Evolutionary conservation across 1,284 basidiomycete species (phyloP), one percentile per base, ranked within the genome.

Genomic region (Apiotrichum mycotoxinovorans): DNA sequence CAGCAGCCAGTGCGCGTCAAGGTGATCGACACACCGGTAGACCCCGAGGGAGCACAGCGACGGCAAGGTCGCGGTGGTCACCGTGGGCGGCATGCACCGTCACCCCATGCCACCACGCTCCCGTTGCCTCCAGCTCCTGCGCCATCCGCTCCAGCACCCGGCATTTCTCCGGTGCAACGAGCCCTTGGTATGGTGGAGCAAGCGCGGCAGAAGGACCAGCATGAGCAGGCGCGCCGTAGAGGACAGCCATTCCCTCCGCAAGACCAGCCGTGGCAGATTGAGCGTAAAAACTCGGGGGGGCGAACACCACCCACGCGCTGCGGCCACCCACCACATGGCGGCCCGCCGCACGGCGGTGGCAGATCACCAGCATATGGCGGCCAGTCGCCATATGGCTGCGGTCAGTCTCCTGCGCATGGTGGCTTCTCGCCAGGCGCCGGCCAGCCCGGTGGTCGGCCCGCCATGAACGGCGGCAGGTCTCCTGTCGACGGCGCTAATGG

Each of bases 1-100:
- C 50, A 54, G 18, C 66, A 68, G 43, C 64, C 66, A 3, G 62
- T 53, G 25, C 47, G 56, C 2, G 60, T 68, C 34, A 41, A 63
- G 33, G 48, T 49, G 2, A 37, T 66, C 18, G 54, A 62, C 45
- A 48, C 34, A 2, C 27, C 30, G 8, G 40, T 60, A 4, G 63
- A 67, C 41, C 63, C 62, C 0, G 48, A 20, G 44, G 51, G 51
- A 14, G 27, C 40, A 10, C 3, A 22, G 10, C n/a, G n/a, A n/a
- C 40, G n/a, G n/a, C n/a, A n/a, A n/a, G n/a, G n/a, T n/a, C 37
- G 12, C 23, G 18, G n/a, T 30, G 15, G 11, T 17, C 15, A 8
- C 3, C 37, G 3, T 38, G 17, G 17, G 8, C 18, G 37, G 18
- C 37, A 8, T 18, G 15, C 1, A 8, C 12, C 37, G 8, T 38